Percentiles rank a stretch among this genome's conserved stretches.
Conservation (phyloP, 2,329 filamentous ascomycete genomes). For the Ophiostoma triangulosporum region DNA sequence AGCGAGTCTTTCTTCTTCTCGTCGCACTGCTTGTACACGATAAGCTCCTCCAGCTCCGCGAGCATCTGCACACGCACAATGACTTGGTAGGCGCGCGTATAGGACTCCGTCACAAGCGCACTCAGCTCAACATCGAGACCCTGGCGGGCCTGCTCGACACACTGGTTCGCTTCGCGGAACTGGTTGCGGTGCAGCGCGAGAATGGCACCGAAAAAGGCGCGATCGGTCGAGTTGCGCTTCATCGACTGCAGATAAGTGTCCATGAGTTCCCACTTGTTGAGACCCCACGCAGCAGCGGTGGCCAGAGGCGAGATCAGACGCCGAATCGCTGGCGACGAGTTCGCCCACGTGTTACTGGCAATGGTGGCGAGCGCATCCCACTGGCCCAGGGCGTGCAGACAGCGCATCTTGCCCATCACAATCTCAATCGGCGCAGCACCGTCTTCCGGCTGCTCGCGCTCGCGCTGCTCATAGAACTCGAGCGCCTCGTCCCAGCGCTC, state of each 20-base stretch:
- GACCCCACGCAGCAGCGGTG: constrained; percentile 89
- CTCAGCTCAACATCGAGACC: constrained; percentile 91
- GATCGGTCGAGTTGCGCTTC: constrained; percentile 83
- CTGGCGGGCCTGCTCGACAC: constrained; percentile 84
- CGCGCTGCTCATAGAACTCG: constrained; percentile 78
- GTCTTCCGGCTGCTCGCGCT: constrained; percentile 49
- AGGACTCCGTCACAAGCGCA: constrained; percentile 93
- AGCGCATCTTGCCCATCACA: constrained; percentile 99
- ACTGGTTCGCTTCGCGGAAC: constrained; percentile 77
- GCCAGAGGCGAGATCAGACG: constrained; percentile 85
- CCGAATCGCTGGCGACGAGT: constrained; percentile 75
- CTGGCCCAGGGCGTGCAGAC: constrained; percentile 88
- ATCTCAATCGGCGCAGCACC: constrained; percentile 66
- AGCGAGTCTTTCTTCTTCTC: constrained; percentile 80
- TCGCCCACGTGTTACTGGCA: constrained; percentile 86
- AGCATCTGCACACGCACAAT: constrained; percentile 98
- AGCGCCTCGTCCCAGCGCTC: constrained; percentile 97
- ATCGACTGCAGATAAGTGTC: constrained; percentile 92
- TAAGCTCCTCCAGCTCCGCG: constrained; percentile 94
- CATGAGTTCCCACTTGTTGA: constrained; percentile 97
- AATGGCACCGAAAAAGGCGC: constrained; percentile 96
- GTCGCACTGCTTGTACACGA: constrained; percentile 92
- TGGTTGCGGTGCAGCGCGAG: constrained; percentile 90
- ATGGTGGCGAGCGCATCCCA: constrained; percentile 88
- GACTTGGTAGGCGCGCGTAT: constrained; percentile 94